Conservation (phyloP, 768 basidiomycete genomes). For the Suillus alpinus region DNA sequence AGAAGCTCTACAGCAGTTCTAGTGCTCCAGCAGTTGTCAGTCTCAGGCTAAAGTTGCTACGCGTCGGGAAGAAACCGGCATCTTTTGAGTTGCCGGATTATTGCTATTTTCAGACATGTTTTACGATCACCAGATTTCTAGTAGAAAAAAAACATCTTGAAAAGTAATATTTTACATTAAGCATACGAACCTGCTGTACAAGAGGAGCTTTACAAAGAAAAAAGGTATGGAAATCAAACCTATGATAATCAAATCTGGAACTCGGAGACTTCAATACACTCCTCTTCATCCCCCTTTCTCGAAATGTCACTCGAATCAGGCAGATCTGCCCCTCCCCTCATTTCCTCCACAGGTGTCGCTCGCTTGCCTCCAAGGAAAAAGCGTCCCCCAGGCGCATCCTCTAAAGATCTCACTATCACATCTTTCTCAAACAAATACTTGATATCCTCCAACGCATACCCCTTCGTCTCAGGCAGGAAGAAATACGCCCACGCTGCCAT, state of each 20-base stretch:
- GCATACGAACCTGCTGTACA: too few relatives aligned
- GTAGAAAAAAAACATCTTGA: too few relatives aligned
- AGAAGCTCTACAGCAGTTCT: background rate
- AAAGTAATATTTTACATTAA: too few relatives aligned
- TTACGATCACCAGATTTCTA: too few relatives aligned
- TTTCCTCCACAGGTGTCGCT: conserved; percentile 14
- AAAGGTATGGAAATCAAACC: background rate
- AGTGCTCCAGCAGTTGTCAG: background rate
- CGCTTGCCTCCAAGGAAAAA: conserved; percentile 30
- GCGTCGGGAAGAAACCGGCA: too few relatives aligned
- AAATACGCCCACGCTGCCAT: conserved; percentile 44
- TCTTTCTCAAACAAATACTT: conserved; percentile 42
- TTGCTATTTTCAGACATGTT: too few relatives aligned
- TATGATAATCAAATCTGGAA: background rate
- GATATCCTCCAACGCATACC: conserved; percentile 46
- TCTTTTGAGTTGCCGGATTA: too few relatives aligned
- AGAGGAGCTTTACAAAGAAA: too few relatives aligned
- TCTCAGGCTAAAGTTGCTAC: background rate
- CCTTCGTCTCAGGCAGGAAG: conserved; percentile 46
- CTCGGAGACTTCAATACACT: background rate
- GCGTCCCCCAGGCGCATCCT: conserved; percentile 41
- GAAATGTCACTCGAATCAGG: background rate
- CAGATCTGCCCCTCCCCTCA: conserved; percentile 4
- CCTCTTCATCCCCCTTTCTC: background rate
- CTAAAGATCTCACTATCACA: conserved; percentile 32